Conservation (phyloP, 192 early-diverging fungal genomes). For the Cetraspora pellucida region DNA sequence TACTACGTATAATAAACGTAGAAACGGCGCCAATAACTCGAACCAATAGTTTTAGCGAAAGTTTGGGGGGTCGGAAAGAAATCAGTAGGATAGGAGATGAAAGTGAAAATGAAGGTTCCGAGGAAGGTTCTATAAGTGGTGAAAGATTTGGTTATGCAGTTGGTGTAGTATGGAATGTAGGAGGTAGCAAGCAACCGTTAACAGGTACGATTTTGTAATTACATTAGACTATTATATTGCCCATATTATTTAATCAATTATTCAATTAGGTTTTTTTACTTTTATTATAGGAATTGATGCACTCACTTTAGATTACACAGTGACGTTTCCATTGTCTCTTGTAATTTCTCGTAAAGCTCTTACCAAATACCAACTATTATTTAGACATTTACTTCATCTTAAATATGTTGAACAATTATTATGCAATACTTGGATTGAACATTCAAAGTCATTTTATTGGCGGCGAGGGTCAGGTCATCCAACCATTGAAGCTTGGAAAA, state of each 20-base stretch:
- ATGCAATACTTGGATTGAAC: constrained; percentile 74
- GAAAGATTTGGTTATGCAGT: constrained; percentile 16
- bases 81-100: constrained; percentile 25
- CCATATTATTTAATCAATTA: background rate
- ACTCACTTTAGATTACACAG: constrained; percentile 79
- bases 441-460: constrained; percentile 56
- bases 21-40: constrained; percentile 23
- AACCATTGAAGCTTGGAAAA: constrained; percentile 56
- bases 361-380: constrained; percentile 89
- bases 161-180: constrained; percentile 22
- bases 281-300: constrained; percentile 70
- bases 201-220: constrained; percentile 1
- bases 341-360: constrained; percentile 83
- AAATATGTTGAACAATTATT: constrained; percentile 88
- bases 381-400: constrained; percentile 85
- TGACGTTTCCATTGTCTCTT: constrained; percentile 87
- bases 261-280: background rate
- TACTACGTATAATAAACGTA: constrained; percentile 69
- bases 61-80: constrained; percentile 22
- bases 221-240: background rate
- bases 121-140: constrained; percentile 18
- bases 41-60: constrained; percentile 13
- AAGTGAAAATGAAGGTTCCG: constrained; percentile 39
- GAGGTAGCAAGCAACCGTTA: constrained; percentile 22
- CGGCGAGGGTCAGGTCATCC: constrained; percentile 48